A percentile compares a stretch with the other conserved stretches of the same genome.
Conservation (phyloP, 164 flowering plant species). For the Euptelea pleiosperma region DNA sequence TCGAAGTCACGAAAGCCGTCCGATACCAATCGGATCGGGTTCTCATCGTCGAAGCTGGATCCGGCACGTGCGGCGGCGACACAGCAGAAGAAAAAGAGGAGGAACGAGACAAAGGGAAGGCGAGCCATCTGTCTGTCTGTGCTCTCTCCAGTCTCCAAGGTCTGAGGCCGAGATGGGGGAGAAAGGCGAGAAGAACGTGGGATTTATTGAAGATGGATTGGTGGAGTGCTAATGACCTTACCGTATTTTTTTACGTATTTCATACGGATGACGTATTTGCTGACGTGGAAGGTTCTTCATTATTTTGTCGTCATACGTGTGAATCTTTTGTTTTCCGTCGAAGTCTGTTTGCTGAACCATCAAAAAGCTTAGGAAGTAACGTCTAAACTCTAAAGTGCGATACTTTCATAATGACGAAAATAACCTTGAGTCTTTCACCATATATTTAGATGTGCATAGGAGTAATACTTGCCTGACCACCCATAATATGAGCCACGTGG, state of each 20-base stretch:
- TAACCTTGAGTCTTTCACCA: no score
- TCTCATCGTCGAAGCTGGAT: conserved; percentile 51
- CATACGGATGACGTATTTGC: conserved; percentile 5
- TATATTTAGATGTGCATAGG: no score
- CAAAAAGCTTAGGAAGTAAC: no score
- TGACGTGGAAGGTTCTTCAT: conserved; percentile 14
- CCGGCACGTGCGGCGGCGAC: conserved; percentile 26
- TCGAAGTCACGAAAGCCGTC: conserved; percentile 62
- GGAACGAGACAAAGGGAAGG: not conserved
- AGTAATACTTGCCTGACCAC: no score
- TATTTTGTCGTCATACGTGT: no score
- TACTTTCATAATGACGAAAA: no score
- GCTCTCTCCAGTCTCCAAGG: not conserved
- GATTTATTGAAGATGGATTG: not conserved
- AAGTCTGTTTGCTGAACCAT: no score
- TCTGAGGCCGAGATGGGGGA: not conserved
- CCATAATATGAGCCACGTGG: no score
- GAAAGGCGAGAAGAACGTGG: not conserved
- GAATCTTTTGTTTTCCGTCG: no score
- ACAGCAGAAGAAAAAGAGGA: conserved; percentile 23
- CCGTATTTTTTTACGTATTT: not conserved
- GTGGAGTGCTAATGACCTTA: not conserved
- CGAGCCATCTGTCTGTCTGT: conserved; percentile 24
- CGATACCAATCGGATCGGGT: conserved; percentile 71
- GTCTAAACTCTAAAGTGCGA: no score